phyloP scores from a whole-genome alignment of 345 rosid genomes.

The Acer campestre region DNA sequence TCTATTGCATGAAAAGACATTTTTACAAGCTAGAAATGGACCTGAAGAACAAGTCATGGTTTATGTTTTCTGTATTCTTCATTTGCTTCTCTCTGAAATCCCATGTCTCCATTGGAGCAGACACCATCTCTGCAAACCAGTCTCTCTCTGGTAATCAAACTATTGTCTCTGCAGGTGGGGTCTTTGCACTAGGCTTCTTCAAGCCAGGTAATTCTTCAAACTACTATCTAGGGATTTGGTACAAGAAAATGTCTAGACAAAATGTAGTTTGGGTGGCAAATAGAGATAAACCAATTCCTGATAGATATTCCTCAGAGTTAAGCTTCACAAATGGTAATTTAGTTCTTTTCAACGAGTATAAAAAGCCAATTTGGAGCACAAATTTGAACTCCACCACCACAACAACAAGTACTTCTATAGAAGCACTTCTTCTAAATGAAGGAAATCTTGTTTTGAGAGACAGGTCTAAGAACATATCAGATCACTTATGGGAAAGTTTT shows the following conservation, averaged over 20 bases:
- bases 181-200: conserved; percentile 75
- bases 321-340: conserved; percentile 67
- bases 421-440: conserved; percentile 38
- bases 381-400: conserved; percentile 34
- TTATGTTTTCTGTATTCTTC: conserved; percentile 27
- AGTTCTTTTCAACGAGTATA: conserved; percentile 56
- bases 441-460: conserved; percentile 52
- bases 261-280: conserved; percentile 80
- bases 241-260: conserved; percentile 31
- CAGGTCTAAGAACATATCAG: conserved; percentile 24
- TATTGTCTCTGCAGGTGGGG: conserved; percentile 47
- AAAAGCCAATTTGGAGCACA: conserved; percentile 63
- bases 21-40: conserved; percentile 4
- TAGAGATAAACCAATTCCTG: conserved; percentile 56
- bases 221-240: conserved; percentile 77
- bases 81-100: conserved; percentile 28
- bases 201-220: conserved; percentile 51
- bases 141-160: conserved; percentile 65
- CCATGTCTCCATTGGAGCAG: conserved; percentile 43
- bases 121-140: conserved; percentile 49
- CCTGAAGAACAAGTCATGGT: conserved; percentile 18
- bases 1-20: too few species aligned
- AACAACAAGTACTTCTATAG: not conserved
- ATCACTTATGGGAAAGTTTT: conserved; percentile 69
- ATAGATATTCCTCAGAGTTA: conserved; percentile 44